Evolutionary conservation across 164 flowering plant genomes (phyloP).

Genomic region (Nymphaea thermarum): DNA sequence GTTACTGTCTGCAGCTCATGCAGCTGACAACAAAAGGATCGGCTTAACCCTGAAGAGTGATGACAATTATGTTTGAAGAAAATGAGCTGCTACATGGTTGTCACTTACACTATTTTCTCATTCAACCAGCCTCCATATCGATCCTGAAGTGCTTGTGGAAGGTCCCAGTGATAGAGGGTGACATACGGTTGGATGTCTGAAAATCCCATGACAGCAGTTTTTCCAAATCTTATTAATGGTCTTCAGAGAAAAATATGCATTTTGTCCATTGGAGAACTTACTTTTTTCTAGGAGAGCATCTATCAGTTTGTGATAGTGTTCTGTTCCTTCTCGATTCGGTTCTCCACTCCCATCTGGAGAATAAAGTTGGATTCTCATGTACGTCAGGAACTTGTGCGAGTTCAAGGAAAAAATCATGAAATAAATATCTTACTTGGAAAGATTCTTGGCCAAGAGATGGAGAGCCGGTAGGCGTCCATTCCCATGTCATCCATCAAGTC

Average conservation of each 20-base stretch:
- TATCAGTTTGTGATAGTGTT: constrained; percentile 69
- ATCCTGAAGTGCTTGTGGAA: constrained; percentile 82
- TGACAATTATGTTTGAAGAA: not conserved
- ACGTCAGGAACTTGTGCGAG: not conserved
- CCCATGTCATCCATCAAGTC: constrained; percentile 75
- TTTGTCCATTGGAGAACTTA: constrained; percentile 3
- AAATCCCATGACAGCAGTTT: not conserved
- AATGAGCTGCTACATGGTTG: not conserved
- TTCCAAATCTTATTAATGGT: not conserved
- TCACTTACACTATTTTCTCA: constrained; percentile 47
- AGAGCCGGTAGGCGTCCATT: constrained; percentile 88
- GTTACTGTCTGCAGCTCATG: not conserved
- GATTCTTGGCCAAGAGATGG: constrained; percentile 90
- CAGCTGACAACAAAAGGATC: not conserved
- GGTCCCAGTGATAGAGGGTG: constrained; percentile 90
- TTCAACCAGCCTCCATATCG: constrained; percentile 70
- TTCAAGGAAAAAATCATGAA: not conserved
- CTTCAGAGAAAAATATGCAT: not conserved
- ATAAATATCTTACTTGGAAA: constrained; percentile 49
- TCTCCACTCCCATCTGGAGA: constrained; percentile 75
- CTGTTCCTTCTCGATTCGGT: constrained; percentile 57
- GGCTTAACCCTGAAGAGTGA: not conserved
- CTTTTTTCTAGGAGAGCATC: constrained; percentile 74
- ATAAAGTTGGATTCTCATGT: not conserved
- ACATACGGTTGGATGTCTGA: constrained; percentile 76